Percentiles rank a stretch among this genome's conserved stretches.
Evolutionary conservation across 1,284 basidiomycete species (phyloP).

Genomic region (Crucibulum parvulum): DNA sequence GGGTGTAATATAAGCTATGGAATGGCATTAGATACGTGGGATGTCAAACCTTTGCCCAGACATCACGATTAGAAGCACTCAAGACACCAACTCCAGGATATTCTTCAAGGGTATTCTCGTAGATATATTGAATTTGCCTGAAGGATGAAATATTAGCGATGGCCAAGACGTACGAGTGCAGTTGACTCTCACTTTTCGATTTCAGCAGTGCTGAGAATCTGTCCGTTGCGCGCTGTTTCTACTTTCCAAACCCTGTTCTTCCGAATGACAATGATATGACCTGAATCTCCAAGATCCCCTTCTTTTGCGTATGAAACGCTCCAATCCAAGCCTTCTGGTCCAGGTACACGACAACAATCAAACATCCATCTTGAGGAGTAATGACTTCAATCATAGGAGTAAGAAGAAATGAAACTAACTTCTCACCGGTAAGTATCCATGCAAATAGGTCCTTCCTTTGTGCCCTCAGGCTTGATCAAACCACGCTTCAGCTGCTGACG

Average conservation of each 20-base stretch:
- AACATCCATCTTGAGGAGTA: constrained; percentile 81
- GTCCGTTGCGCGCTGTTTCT: constrained; percentile 59
- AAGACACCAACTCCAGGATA: constrained; percentile 81
- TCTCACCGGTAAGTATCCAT: constrained; percentile 94
- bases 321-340: constrained; percentile 76
- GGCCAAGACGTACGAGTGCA: background rate
- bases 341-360: constrained; percentile 87
- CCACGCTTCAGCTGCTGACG: constrained; percentile 73
- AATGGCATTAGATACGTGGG: background rate
- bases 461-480: constrained; percentile 71
- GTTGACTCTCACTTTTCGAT: constrained; percentile 59
- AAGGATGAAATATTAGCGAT: background rate
- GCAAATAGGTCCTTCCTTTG: constrained; percentile 79
- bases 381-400: background rate
- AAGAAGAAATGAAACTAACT: background rate
- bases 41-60: constrained; percentile 76
- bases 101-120: constrained; percentile 65
- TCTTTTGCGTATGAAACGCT: constrained; percentile 72
- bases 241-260: constrained; percentile 84
- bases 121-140: constrained; percentile 81
- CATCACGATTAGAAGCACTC: constrained; percentile 80
- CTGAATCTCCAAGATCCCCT: constrained; percentile 69
- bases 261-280: constrained; percentile 81
- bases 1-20: background rate
- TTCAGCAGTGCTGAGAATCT: constrained; percentile 73